Evolutionary conservation across 768 basidiomycete genomes (phyloP), one percentile per base, ranked within the genome.

Genomic region (Cubamyces lactineus): DNA sequence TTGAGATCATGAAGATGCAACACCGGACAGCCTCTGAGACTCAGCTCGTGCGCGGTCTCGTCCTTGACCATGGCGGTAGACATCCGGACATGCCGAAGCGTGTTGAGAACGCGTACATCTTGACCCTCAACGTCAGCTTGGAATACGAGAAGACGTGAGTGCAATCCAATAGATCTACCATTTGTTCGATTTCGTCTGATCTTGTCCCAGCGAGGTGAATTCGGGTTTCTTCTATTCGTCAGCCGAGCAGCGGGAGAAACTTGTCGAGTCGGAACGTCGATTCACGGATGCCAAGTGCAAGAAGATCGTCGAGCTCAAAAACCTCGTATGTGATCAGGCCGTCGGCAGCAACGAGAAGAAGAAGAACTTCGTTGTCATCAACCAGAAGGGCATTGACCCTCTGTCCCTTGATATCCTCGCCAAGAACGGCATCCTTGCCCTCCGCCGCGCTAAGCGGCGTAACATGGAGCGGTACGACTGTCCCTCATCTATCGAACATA

Each of bases 1-100:
- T 99, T 53, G 97, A 99, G 78, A 88, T 98, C 64, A 98, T 98
- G 97, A 98, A 98, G 80, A 99, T 99, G 97, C 96, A 97, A 75
- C 97, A 99, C 78, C 91, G 96, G 70, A 96, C 91, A 45, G 94
- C 97, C 64, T 94, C 94, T 23, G 97, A 99, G 76, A 99, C 97
- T 30, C 92, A 97, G 73, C 86, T 99, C 41, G 81, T 99, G 70
- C 90, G 92, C 68, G 97, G 97, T 39, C 83, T 99, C 60, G 97
- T 99, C 47, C 82, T 99, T 69, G 97, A 99, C 78, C 96, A 98
- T 73, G 96, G 97, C 67, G 93, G 92, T 58, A 81, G 97, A 66
- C 97, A 99, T 78, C 96, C 97, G 12, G 97, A 98, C 77, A 98
- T 98, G 97, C 96, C 97, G 40, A 98, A 95, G 81, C 87, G 94